Base-by-base conservation (phyloP, 2,329 filamentous ascomycete genomes). In the Chrysosporium keratinophilum region DNA sequence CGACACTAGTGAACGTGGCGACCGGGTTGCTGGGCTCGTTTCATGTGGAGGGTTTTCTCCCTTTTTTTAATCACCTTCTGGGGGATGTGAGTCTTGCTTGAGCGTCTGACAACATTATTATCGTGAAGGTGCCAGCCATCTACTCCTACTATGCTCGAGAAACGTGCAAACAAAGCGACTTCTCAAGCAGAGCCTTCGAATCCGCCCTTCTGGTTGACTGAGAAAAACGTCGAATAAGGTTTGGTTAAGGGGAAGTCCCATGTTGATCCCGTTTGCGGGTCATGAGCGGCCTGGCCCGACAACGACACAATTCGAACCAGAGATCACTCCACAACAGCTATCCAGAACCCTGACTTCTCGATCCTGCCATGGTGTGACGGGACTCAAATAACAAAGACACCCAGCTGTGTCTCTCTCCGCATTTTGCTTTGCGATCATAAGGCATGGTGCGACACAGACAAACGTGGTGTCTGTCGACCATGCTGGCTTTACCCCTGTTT, bases 1-100 rank as follows among this genome's bases (percentile, higher is more conserved):
- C 39, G 15, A 20, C 37, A 50, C 39, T 50, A 50, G 48, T 50
- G 28, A 50, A 50, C 48, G 48, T 50, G 48, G 48, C 48, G 48
- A 43, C 48, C 42, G 39, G 48, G 48, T 43, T 50, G 12, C 19
- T 20, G 14, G 23, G 23, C 23, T 20, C 11, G 47, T 49, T 49
- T 49, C 47, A 50, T n/a, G 17, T n/a, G 5, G 3, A 12, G 14
- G 5, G 11, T 20, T 23, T 33, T 20, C 10, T 15, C 23, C 23
- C 11, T n/a, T n/a, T 47, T 12, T 1, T 9, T 47, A 7, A 3
- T 35, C 1, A 6, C 11, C 9, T 35, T 37, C 12, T 35, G 2
- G 7, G 17, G 17, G 17, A 3, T 17, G 39, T 9, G 12, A 11
- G 17, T 2, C 12, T 46, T 37, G 19, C 17, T 10, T 23, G 35